These are phyloP conservation scores for Comarum palustre DNA, from an alignment of 306 rosid species.

Conservation along the genomic window DNA sequence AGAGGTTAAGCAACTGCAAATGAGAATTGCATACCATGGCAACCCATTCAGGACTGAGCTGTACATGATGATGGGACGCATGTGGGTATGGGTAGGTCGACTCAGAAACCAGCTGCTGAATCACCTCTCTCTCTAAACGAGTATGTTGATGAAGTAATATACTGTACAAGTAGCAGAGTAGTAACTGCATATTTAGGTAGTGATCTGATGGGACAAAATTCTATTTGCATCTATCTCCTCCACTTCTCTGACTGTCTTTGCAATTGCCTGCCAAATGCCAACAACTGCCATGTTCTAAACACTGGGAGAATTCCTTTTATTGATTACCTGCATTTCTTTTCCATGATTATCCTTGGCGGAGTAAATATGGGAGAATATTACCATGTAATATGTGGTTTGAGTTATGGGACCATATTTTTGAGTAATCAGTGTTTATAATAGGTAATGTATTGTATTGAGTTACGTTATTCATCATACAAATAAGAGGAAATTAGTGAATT, in stretches of 20 bases:
- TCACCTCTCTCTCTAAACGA: slow-evolving; percentile 8
- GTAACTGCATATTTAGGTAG: not conserved
- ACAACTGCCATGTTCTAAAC: slow-evolving; percentile 40
- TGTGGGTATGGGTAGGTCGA: slow-evolving; percentile 55
- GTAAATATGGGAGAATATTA: not conserved
- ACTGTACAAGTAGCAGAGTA: not conserved
- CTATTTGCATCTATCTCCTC: slow-evolving; percentile 30
- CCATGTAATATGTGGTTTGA: too few relatives aligned
- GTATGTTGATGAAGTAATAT: not conserved
- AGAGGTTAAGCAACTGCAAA: slow-evolving; percentile 31
- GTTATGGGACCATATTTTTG: too few relatives aligned
- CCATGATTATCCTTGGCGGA: not conserved
- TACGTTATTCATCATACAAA: too few relatives aligned
- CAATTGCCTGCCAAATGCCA: slow-evolving; percentile 41
- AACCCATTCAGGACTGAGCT: slow-evolving; percentile 56
- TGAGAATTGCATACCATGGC: slow-evolving; percentile 13
- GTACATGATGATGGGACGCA: slow-evolving; percentile 60
- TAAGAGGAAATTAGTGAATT: too few relatives aligned
- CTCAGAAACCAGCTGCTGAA: slow-evolving; percentile 35
- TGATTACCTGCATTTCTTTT: not conserved
- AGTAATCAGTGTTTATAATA: too few relatives aligned
- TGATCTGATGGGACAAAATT: slow-evolving; percentile 28
- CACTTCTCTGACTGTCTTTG: slow-evolving; percentile 22
- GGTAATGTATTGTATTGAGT: too few relatives aligned
- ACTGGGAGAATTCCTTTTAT: slow-evolving; percentile 11